Conservation (phyloP, 139 green algal genomes). For the Tetraselmis striata region DNA sequence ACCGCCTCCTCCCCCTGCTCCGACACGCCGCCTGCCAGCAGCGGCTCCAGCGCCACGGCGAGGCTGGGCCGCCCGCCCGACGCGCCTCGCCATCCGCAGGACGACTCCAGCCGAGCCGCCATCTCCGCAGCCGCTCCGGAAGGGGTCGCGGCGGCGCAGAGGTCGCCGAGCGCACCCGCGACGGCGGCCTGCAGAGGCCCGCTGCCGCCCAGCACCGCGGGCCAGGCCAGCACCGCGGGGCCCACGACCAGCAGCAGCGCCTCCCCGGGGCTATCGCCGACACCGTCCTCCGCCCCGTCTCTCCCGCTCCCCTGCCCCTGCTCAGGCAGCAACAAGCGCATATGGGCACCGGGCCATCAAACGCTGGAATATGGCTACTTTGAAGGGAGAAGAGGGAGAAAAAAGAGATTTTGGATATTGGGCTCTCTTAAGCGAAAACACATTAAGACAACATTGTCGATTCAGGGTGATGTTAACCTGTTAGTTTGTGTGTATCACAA, state of each 20-base stretch:
- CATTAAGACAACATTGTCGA: too few relatives aligned
- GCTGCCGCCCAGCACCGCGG: neutral
- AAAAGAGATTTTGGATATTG: too few relatives aligned
- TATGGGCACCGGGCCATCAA: too few relatives aligned
- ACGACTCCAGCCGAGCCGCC: neutral
- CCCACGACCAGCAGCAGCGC: neutral
- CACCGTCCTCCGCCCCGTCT: too few relatives aligned
- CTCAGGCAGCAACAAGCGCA: too few relatives aligned
- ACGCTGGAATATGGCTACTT: too few relatives aligned
- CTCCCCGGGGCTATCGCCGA: too few relatives aligned
- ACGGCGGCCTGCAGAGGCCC: neutral
- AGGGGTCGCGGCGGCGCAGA: neutral
- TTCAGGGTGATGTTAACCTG: too few relatives aligned
- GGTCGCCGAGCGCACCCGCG: neutral
- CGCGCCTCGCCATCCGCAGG: neutral
- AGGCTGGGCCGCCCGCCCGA: neutral
- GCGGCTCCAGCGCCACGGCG: neutral
- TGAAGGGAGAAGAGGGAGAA: too few relatives aligned
- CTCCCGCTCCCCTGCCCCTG: too few relatives aligned
- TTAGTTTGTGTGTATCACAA: too few relatives aligned
- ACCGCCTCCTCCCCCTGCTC: neutral
- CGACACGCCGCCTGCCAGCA: neutral
- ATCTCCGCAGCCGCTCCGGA: neutral
- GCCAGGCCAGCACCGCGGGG: neutral
- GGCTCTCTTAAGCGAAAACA: too few relatives aligned